A percentile compares a stretch with the other conserved stretches of the same genome.
These are phyloP conservation scores for Ophiostoma perfectum DNA, from an alignment of 2,329 filamentous ascomycete species.

Conservation along the genomic window DNA sequence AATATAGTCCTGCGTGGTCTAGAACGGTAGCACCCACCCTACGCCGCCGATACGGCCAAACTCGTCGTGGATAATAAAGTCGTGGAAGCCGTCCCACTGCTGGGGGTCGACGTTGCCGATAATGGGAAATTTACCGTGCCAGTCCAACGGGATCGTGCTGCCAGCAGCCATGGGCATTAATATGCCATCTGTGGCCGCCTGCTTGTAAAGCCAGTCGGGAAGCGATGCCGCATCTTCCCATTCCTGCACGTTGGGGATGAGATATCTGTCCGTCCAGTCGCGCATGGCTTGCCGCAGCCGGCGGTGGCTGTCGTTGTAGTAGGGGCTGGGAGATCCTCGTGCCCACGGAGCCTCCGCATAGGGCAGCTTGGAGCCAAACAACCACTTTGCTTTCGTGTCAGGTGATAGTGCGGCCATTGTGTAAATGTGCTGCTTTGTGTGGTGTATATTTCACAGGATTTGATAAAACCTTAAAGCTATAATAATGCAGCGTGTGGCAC, in stretches of 20 bases:
- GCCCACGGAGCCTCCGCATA: background rate
- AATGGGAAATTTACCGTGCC: background rate
- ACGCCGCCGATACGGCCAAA: constrained; percentile 1
- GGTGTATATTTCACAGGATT: background rate
- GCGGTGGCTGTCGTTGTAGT: constrained; percentile 9
- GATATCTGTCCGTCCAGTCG: constrained; percentile 7
- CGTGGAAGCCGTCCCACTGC: constrained; percentile 2
- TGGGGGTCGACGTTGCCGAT: background rate
- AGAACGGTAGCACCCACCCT: background rate
- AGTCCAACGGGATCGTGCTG: background rate
- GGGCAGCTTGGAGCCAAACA: constrained; percentile 8
- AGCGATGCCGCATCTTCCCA: background rate
- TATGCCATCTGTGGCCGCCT: background rate
- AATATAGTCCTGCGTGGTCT: too few species aligned
- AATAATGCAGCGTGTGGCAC: background rate
- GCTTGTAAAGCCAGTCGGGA: background rate
- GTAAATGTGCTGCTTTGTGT: background rate
- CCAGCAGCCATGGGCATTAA: background rate
- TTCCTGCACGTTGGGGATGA: background rate
- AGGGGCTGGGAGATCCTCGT: background rate
- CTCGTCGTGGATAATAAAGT: background rate
- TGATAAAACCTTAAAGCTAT: background rate
- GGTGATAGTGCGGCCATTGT: background rate
- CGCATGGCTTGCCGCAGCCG: background rate
- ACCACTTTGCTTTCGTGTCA: background rate